These are phyloP conservation scores for Viridothelium virens DNA, from an alignment of 495 filamentous ascomycete genomes.

Conservation along the genomic window DNA sequence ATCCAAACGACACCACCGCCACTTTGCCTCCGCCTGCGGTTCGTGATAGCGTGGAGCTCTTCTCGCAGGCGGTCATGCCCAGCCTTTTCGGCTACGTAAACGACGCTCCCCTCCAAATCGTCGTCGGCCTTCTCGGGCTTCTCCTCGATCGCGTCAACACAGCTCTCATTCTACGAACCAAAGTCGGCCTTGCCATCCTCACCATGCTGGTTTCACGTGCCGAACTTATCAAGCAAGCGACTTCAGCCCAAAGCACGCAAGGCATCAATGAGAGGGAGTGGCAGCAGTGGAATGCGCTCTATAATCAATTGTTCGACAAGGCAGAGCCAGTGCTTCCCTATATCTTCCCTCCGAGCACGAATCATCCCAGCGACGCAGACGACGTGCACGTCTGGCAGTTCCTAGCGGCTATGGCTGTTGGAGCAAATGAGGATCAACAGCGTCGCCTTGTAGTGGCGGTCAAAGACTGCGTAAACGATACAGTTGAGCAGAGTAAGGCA, in stretches of 20 bases:
- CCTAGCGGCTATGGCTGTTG: conserved; percentile 85
- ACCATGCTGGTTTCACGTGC: conserved; percentile 93
- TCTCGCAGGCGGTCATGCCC: conserved; percentile 78
- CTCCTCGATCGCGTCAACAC: conserved; percentile 69
- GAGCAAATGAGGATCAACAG: conserved; percentile 86
- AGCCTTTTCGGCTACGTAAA: conserved; percentile 79
- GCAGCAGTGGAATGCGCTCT: conserved; percentile 67
- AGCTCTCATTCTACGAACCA: conserved; percentile 66
- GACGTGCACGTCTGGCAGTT: conserved; percentile 98
- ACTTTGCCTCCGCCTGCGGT: conserved; percentile 53
- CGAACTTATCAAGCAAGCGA: conserved; percentile 79
- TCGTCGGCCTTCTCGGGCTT: conserved; percentile 78
- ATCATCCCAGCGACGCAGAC: conserved; percentile 38
- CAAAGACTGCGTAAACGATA: conserved; percentile 98
- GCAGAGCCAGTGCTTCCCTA: conserved; percentile 73
- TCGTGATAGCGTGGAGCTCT: conserved; percentile 87
- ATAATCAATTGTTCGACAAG: conserved; percentile 77
- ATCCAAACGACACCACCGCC: conserved; percentile 49
- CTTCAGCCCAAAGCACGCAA: conserved; percentile 21
- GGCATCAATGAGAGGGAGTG: conserved; percentile 62
- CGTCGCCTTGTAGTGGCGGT: conserved; percentile 88
- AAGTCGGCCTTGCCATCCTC: conserved; percentile 77
- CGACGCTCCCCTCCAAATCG: conserved; percentile 81
- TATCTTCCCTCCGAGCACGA: conserved; percentile 80
- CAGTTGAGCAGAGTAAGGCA: conserved; percentile 75